Evolutionary conservation across 306 rosid genomes (phyloP).

Genomic region (Glycyrrhiza uralensis): DNA sequence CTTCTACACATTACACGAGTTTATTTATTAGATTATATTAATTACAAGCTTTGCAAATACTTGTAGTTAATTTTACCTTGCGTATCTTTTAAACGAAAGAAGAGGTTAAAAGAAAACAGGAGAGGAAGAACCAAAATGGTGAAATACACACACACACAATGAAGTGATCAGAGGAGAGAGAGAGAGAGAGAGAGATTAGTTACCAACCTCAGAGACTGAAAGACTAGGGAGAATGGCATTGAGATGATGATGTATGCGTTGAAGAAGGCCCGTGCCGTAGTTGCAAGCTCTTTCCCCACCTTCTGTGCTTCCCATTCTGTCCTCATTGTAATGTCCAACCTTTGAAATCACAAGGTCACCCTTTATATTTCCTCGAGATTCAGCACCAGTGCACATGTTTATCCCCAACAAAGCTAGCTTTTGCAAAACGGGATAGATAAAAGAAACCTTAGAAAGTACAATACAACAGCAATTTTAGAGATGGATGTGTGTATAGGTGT

Average conservation of each 20-base stretch:
- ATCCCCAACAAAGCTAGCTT: constrained; percentile 22
- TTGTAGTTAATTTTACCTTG: no score
- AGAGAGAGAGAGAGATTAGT: background rate
- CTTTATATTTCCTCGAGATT: constrained; percentile 73
- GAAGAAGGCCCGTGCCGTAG: constrained; percentile 32
- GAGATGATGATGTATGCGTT: constrained; percentile 21
- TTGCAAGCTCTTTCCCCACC: constrained; percentile 26
- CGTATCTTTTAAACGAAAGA: no score
- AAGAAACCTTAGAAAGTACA: constrained; percentile 2
- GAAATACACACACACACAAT: no score
- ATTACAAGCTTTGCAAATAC: no score
- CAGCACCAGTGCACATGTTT: constrained; percentile 70
- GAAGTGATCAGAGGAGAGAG: no score
- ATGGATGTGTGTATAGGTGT: background rate
- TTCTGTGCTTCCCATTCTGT: constrained; percentile 41
- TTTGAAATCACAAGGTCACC: constrained; percentile 40
- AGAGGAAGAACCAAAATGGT: background rate
- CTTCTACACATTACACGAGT: no score
- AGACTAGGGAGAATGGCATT: constrained; percentile 37
- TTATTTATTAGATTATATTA: no score
- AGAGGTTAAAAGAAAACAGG: no score
- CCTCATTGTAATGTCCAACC: constrained; percentile 38
- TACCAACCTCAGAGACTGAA: constrained; percentile 63
- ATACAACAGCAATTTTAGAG: background rate
- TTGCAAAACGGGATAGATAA: constrained; percentile 17